Evolutionary conservation across 306 rosid genomes (phyloP).

Genomic region (Begonia loranthoides): DNA sequence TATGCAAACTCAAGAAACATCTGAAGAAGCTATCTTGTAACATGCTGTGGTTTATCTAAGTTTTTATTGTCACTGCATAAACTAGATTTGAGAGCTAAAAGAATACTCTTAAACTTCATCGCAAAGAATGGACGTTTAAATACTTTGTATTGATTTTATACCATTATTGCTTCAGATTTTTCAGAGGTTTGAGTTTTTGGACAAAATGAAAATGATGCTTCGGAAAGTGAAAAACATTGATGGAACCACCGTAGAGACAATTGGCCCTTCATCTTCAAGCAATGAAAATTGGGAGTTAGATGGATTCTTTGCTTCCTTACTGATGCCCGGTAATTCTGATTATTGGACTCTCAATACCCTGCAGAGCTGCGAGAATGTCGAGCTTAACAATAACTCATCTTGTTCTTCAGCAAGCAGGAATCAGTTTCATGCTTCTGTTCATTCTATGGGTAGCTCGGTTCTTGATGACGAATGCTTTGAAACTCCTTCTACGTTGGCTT

Average conservation of each 20-base stretch:
- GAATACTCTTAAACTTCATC: constrained; percentile 2
- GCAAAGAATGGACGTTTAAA: background rate
- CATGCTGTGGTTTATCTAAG: too few relatives aligned
- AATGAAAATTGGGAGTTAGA: constrained; percentile 25
- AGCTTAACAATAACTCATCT: background rate
- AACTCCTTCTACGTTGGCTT: constrained; percentile 26
- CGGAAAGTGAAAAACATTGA: constrained; percentile 18
- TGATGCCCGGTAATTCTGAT: constrained; percentile 30
- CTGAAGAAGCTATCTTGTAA: too few relatives aligned
- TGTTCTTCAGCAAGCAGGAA: constrained; percentile 14
- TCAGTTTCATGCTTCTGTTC: background rate
- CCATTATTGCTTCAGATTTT: constrained; percentile 31
- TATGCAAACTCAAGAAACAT: too few relatives aligned
- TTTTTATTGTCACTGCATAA: too few relatives aligned
- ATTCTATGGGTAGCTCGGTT: too few relatives aligned
- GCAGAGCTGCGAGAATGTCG: constrained; percentile 14
- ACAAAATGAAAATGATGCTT: constrained; percentile 38
- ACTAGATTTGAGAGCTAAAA: too few relatives aligned
- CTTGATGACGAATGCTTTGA: too few relatives aligned
- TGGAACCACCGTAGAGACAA: constrained; percentile 10
- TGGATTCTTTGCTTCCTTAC: constrained; percentile 33
- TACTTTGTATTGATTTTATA: too few relatives aligned
- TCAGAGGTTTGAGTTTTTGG: constrained; percentile 36
- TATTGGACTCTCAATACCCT: constrained; percentile 16
- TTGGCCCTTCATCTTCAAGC: constrained; percentile 18